phyloP scores from a whole-genome alignment of 257 asterid genomes.

The Jaltomata sinuosa region DNA sequence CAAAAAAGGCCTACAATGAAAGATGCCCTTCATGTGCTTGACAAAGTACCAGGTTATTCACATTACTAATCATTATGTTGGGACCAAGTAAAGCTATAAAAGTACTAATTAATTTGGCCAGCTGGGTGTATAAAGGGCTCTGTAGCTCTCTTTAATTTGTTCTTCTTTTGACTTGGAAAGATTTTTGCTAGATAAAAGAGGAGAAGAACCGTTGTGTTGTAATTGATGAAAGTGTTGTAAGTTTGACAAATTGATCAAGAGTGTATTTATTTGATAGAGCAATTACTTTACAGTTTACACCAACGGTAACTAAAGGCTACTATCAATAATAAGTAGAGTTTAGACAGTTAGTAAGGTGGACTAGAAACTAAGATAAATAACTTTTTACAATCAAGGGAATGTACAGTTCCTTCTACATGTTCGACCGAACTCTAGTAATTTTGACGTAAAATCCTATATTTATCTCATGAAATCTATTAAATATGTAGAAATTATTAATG shows the following conservation, averaged over 20 bases:
- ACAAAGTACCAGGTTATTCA: slow-evolving; percentile 32
- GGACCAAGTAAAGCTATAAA: slow-evolving; percentile 11
- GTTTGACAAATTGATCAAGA: slow-evolving; percentile 15
- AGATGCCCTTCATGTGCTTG: slow-evolving; percentile 64
- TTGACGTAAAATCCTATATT: no score
- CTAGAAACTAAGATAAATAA: not conserved
- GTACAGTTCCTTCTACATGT: no score
- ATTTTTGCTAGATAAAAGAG: slow-evolving; percentile 12
- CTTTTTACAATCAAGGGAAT: not conserved
- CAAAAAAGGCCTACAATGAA: slow-evolving; percentile 85
- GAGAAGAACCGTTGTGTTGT: slow-evolving; percentile 31
- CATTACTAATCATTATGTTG: slow-evolving; percentile 15
- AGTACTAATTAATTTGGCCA: not conserved
- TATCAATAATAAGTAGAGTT: no score
- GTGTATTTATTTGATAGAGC: not conserved
- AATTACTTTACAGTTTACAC: not conserved
- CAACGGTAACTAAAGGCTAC: no score
- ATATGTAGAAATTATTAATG: not conserved
- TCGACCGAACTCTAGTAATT: no score
- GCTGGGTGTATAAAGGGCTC: slow-evolving; percentile 6
- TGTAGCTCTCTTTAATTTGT: slow-evolving; percentile 11
- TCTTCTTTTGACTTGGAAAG: slow-evolving; percentile 41
- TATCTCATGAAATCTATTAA: not conserved
- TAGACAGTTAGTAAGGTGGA: not conserved
- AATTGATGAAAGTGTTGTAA: slow-evolving; percentile 18